phyloP scores from a whole-genome alignment of 2,329 filamentous ascomycete species.

The Corynespora cassiicola region DNA sequence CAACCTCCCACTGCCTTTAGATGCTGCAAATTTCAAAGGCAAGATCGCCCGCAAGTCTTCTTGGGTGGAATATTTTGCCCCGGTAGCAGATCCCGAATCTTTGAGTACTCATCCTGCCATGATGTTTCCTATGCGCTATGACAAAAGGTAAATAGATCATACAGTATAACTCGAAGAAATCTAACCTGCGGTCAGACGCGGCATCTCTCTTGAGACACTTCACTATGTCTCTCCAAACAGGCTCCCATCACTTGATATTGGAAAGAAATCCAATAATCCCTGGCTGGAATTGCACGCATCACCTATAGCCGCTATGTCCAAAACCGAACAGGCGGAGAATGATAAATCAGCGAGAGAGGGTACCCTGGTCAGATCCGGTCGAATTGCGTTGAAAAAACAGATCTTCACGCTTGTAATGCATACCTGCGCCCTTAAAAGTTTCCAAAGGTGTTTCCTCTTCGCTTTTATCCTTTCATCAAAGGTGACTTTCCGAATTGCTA shows the following conservation, averaged over 20 bases:
- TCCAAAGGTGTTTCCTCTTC: too few relatives aligned
- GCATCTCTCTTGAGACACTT: constrained; percentile 4
- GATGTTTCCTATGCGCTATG: constrained; percentile 1
- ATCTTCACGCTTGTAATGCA: too few relatives aligned
- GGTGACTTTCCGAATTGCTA: too few relatives aligned
- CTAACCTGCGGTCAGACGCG: neutral
- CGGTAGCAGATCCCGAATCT: constrained; percentile 6
- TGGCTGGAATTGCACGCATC: too few relatives aligned
- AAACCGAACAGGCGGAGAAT: too few relatives aligned
- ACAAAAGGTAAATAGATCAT: neutral
- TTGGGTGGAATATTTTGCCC: constrained; percentile 13
- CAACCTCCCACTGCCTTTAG: constrained; percentile 8
- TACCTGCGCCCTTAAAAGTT: too few relatives aligned
- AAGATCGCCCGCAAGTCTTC: constrained; percentile 13
- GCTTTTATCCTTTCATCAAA: too few relatives aligned
- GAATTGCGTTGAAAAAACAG: too few relatives aligned
- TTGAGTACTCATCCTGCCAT: constrained; percentile 10
- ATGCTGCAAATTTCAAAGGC: neutral
- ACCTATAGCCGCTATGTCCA: too few relatives aligned
- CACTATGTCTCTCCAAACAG: constrained; percentile 8
- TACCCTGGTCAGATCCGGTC: too few relatives aligned
- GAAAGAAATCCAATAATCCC: too few relatives aligned
- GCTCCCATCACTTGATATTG: constrained; percentile 7
- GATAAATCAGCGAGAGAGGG: too few relatives aligned
- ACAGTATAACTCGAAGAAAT: neutral